These are phyloP conservation scores for Colletotrichum chlorophyti DNA, from an alignment of 2,329 filamentous ascomycete genomes.

Conservation along the genomic window DNA sequence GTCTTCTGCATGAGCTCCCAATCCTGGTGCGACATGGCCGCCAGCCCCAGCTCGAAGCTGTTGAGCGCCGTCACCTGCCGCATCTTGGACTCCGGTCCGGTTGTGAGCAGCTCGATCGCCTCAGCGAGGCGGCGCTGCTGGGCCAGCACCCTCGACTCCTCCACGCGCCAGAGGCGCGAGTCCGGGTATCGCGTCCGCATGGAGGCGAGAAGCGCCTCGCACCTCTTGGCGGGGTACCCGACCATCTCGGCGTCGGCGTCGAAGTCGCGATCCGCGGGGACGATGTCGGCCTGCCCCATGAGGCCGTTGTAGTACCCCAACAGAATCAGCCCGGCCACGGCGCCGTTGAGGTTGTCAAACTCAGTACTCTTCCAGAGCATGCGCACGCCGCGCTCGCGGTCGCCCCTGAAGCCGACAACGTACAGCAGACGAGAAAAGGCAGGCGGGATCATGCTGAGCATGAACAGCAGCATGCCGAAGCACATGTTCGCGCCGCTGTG, in stretches of 20 bases:
- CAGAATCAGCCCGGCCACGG: constrained; percentile 81
- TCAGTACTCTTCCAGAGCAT: constrained; percentile 92
- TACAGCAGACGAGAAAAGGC: constrained; percentile 86
- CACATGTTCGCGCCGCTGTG: constrained; percentile 90
- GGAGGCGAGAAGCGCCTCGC: constrained; percentile 69
- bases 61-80: constrained; percentile 88
- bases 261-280: constrained; percentile 67
- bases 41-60: constrained; percentile 83
- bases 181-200: constrained; percentile 84
- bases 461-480: constrained; percentile 83
- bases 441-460: constrained; percentile 93
- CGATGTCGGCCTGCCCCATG: constrained; percentile 86
- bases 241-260: constrained; percentile 64
- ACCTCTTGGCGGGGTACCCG: constrained; percentile 75
- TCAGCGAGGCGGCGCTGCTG: constrained; percentile 70
- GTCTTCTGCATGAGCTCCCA: constrained; percentile 76
- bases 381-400: constrained; percentile 79
- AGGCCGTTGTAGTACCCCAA: constrained; percentile 90
- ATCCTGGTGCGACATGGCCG: constrained; percentile 79
- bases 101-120: constrained; percentile 70
- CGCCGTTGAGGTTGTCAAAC: constrained; percentile 91
- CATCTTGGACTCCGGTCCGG: constrained; percentile 71
- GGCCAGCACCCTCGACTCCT: constrained; percentile 81
- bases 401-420: constrained; percentile 90
- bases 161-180: constrained; percentile 84